Evolutionary conservation across 257 asterid genomes (phyloP), one percentile per base, ranked within the genome.

Genomic region (Mentha longifolia): DNA sequence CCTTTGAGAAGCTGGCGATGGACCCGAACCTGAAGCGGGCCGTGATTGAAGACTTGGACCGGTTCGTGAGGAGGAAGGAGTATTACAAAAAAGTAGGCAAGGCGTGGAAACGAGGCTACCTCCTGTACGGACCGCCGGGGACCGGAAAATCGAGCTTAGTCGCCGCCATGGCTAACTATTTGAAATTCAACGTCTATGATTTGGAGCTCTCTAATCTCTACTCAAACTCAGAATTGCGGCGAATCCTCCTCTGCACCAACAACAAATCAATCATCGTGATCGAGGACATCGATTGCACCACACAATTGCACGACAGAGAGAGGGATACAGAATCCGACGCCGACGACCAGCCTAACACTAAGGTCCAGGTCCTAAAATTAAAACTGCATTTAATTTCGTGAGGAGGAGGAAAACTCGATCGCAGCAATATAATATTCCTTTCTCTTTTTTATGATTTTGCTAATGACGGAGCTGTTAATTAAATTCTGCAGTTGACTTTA

Each of bases 21-120:
- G 95, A 87, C 37, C 84, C 86, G 19, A 61, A 57, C 19, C 47
- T 84, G 83, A 92, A 92, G 65, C 76, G 20, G 52, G 62, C 71
- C 57, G 70, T 92, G 9, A 74, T 86, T 63, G 89, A 86, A 0
- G 97, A 92, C 75, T 66, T 92, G 74, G 95, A 89, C 22, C 80
- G 93, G 84, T 92, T 92, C 60, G 28, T 89, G 77, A 81, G 83
- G 81, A 83, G 98, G 72, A 89, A 78, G 17, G 94, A 92, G 11
- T 92, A 84, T 78, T 92, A 92, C 39, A 87, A 71, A 82, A 85
- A 75, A 62, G 96, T 92, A 0, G 98, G 98, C 2, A 92, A 88
- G 62, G 98, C 98, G 6, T 92, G 98, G 98, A 92, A 89, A 52
- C 79, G 96, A 62, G 96, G 97, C 19, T 89, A 92, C 70, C 80